These are phyloP conservation scores for Trichophaea hybrida DNA, from an alignment of 2,329 filamentous ascomycete species.

Conservation along the genomic window DNA sequence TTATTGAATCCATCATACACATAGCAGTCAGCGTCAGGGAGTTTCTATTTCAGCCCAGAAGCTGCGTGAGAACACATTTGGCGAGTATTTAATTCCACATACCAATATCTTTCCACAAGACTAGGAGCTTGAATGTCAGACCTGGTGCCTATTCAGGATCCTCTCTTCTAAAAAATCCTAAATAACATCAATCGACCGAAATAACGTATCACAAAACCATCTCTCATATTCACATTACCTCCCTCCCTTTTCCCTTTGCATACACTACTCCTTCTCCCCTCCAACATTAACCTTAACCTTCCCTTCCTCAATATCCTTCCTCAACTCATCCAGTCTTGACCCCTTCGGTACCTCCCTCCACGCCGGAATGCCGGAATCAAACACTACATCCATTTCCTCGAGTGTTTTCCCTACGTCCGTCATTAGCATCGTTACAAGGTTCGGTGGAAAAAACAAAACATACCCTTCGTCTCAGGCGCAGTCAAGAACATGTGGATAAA, in stretches of 20 bases:
- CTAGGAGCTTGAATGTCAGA: too few relatives aligned
- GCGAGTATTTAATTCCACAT: too few relatives aligned
- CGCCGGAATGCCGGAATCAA: constrained; percentile 42
- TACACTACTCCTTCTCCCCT: not conserved
- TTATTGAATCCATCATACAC: too few relatives aligned
- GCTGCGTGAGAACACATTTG: too few relatives aligned
- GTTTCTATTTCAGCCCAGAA: too few relatives aligned
- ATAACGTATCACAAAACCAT: not conserved
- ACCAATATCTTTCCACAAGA: too few relatives aligned
- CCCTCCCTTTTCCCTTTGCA: not conserved
- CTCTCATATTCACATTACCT: not conserved
- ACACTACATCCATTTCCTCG: constrained; percentile 63
- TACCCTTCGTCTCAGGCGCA: constrained; percentile 37
- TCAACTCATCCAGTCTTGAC: constrained; percentile 37
- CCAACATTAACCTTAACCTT: constrained; percentile 32
- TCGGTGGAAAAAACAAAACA: constrained; percentile 40
- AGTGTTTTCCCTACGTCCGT: constrained; percentile 47
- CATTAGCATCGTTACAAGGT: constrained; percentile 37
- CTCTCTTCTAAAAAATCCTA: not conserved
- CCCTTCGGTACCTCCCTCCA: constrained; percentile 40
- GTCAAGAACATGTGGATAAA: constrained; percentile 54
- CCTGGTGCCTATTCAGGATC: too few relatives aligned
- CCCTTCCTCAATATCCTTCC: constrained; percentile 38
- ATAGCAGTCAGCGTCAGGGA: too few relatives aligned
- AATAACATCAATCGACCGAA: not conserved